Evolutionary conservation across 148 eudicot genomes (phyloP).

Genomic region (Drosera capensis): DNA sequence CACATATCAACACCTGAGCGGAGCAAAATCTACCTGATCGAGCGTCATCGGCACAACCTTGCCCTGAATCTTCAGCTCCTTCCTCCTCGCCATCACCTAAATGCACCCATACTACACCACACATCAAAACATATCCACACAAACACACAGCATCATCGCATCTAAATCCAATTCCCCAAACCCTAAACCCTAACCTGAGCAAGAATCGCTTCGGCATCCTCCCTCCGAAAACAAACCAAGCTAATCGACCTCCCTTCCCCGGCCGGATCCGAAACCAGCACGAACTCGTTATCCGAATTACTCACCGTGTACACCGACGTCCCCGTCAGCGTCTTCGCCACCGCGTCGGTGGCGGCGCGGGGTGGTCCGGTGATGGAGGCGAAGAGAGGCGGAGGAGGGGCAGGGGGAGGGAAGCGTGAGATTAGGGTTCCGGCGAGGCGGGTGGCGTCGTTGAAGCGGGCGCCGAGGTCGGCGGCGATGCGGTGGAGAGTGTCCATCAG

Average conservation of each 20-base stretch:
- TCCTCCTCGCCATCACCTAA: constrained; percentile 56
- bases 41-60: constrained; percentile 87
- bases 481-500: too few relatives aligned
- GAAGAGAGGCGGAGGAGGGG: too few relatives aligned
- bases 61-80: constrained; percentile 52
- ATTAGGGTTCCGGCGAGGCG: too few relatives aligned
- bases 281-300: constrained; percentile 79
- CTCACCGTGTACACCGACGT: constrained; percentile 75
- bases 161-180: not conserved
- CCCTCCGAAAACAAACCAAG: constrained; percentile 75
- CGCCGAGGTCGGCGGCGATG: too few relatives aligned
- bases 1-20: not conserved
- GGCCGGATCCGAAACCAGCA: constrained; percentile 75
- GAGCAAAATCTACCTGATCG: constrained; percentile 47
- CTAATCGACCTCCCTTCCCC: constrained; percentile 55
- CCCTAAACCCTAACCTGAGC: constrained; percentile 45
- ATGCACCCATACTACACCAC: not conserved
- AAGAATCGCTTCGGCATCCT: constrained; percentile 87
- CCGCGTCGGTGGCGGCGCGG: too few relatives aligned
- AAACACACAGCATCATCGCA: not conserved
- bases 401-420: too few relatives aligned
- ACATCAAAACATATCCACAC: not conserved
- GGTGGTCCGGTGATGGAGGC: too few relatives aligned
- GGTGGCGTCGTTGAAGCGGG: too few relatives aligned
- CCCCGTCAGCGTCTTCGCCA: constrained; percentile 60